These are phyloP conservation scores for Echinochloa phyllopogon DNA, from an alignment of 176 grass and related monocot species.

Conservation along the genomic window DNA sequence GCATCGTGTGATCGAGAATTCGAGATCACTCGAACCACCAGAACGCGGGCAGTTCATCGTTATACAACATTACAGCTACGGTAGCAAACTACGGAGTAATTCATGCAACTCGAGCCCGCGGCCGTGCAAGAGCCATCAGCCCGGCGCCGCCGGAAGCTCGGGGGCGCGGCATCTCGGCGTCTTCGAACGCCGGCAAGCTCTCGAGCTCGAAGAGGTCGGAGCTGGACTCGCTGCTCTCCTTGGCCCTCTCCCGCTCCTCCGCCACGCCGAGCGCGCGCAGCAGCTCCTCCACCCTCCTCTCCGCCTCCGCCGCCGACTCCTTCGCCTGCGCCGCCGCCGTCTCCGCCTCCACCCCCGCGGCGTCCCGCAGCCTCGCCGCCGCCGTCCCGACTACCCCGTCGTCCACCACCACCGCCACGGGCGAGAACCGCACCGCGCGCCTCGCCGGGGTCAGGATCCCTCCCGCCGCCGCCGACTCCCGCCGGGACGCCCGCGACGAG, in stretches of 20 bases:
- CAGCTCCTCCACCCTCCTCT: slow-evolving; percentile 59
- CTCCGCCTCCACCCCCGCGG: not conserved
- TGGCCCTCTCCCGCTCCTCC: slow-evolving; percentile 61
- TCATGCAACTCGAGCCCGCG: slow-evolving; percentile 28
- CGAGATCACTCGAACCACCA: not conserved
- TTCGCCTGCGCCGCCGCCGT: not conserved
- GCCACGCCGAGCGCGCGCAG: slow-evolving; percentile 49
- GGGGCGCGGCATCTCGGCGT: not conserved
- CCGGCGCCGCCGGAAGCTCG: not conserved
- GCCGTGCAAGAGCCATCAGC: not conserved
- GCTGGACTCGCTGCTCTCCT: slow-evolving; percentile 74
- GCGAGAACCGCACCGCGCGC: slow-evolving; percentile 77
- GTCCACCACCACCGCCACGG: slow-evolving; percentile 62
- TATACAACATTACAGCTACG: slow-evolving; percentile 14
- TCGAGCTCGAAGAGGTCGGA: slow-evolving; percentile 90
- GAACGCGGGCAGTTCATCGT: not conserved
- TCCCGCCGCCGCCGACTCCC: slow-evolving; percentile 28
- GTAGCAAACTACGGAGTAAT: not conserved
- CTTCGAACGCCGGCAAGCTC: slow-evolving; percentile 24
- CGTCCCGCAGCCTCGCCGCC: slow-evolving; percentile 29
- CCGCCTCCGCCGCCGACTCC: slow-evolving; percentile 36
- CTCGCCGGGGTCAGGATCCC: slow-evolving; percentile 43
- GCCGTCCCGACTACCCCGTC: slow-evolving; percentile 43
- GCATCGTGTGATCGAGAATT: not conserved
- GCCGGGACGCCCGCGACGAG: slow-evolving; percentile 55